Conservation (phyloP, 495 filamentous ascomycete genomes). For the Usnea hakonensis region DNA sequence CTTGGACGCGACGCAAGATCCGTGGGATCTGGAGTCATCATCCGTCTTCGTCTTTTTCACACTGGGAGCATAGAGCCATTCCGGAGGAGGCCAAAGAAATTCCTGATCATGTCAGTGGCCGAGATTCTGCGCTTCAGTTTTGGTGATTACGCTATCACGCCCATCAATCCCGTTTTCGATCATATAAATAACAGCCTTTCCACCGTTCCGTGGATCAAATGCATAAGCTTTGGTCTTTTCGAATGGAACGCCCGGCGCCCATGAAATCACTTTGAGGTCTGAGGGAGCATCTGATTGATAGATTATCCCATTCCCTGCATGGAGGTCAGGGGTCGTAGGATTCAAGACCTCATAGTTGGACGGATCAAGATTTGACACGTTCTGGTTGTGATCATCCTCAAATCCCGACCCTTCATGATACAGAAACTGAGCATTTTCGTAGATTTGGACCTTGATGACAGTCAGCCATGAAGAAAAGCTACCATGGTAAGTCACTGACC, state of each 20-base stretch:
- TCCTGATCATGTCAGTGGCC: slow-evolving; percentile 6
- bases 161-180: slow-evolving; percentile 12
- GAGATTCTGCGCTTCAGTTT: not conserved
- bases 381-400: not conserved
- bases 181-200: slow-evolving; percentile 1
- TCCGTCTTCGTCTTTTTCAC: slow-evolving; percentile 3
- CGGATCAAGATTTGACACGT: not conserved
- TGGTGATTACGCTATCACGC: not conserved
- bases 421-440: not conserved
- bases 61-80: slow-evolving; percentile 8
- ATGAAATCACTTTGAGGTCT: slow-evolving; percentile 15
- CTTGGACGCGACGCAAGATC: slow-evolving; percentile 14
- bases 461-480: not conserved
- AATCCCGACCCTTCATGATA: not conserved
- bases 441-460: not conserved
- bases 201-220: not conserved
- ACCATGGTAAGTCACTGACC: not conserved
- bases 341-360: not conserved
- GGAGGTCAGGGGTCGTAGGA: not conserved
- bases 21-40: not conserved
- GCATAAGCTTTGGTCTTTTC: not conserved
- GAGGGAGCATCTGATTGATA: slow-evolving; percentile 11
- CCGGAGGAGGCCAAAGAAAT: not conserved
- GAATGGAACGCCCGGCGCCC: not conserved
- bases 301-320: not conserved